Base-by-base conservation (phyloP, 2,329 filamentous ascomycete genomes). In the Talaromyces sp. region DNA sequence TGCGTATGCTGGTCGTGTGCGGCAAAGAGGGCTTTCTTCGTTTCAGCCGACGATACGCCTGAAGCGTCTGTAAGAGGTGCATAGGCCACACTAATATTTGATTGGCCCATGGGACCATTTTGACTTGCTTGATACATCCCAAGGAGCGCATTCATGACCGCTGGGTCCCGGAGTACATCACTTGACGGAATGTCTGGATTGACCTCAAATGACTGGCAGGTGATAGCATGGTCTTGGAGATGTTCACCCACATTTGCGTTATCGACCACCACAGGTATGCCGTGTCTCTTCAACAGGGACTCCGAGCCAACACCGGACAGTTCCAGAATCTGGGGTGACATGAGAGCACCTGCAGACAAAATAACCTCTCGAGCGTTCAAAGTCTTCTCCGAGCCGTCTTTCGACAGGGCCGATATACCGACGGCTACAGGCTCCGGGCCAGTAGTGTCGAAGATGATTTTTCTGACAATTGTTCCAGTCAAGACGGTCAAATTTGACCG, bases 261-360 rank as follows among this genome's bases (percentile, higher is more conserved):
- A 33, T 75, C 70, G 6, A 82, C 73, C 58, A 77, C 76, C 35
- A 76, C 73, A 3, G 75, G 66, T 2, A 84, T 75, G 0, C 76
- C 76, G 0, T 76, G 76, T 0, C 68, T 68, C 9, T 70, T 65
- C 1, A 84, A 1, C 82, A 68, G 0, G 72, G 70, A 0, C 75
- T 71, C 52, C 79, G 77, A 2, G 11, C 86, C 86, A 25, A 89
- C 79, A 0, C 86, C 86, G 0, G 85, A 87, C 1, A 87, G 76
- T 66, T 88, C 86, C 16, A 84, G 80, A 18, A 85, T 76, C 72
- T 82, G 84, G 2, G 81, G 86, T 16, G 82, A 85, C 68, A 82
- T 81, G 46, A 83, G 75, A 21, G 81, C 81, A 0, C 87, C 87
- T 0, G 84, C 84, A 1, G 81, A 82, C 3, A 89, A 72, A 39